Base-by-base conservation (phyloP, 768 basidiomycete genomes). In the Solioccasus polychromus region DNA sequence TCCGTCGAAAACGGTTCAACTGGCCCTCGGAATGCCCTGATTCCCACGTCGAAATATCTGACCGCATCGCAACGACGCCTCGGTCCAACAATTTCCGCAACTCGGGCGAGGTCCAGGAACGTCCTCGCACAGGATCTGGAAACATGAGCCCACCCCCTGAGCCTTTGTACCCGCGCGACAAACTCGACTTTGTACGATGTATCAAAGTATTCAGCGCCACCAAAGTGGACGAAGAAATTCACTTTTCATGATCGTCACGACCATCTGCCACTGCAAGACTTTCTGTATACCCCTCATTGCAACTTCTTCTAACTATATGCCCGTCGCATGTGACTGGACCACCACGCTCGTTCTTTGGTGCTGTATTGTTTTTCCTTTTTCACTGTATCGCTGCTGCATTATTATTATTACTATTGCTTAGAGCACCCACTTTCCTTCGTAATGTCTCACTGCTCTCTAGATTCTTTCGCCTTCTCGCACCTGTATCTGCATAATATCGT, bases 1-100 rank as follows among this genome's bases (percentile, higher is more conserved):
- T 85, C 68, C 78, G 80, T 31, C 77, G 83, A 41, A 69, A 69
- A 45, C 78, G 85, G 32, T 78, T 87, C 60, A 78, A 85, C 54
- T 87, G 83, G 84, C 82, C 83, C 5, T 66, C 72, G 31, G 74
- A 77, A 35, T 59, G 63, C 24, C 58, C 68, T 39, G 70, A 71
- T 49, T 54, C 54, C 43, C 59, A 60, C 37, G 24, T 60, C 24
- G 68, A 67, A 7, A 29, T 22, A 26, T 52, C 52, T 34, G 56
- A 51, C 25, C 59, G 50, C 26, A 47, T 55, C 23, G 25, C 43
- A 26, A 34, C 55, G 35, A 60, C 60, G 17, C 63, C 58, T 32
- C 58, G 57, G 34, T 58, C 55, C 3, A 47, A 49, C 12, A 43
- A 49, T 12, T 50, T 50, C 38, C 53, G 53, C 20, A 53, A 38